Evolutionary conservation across 164 flowering plant species (phyloP), one percentile per base, ranked within the genome.

Genomic region (Aristolochia californica): DNA sequence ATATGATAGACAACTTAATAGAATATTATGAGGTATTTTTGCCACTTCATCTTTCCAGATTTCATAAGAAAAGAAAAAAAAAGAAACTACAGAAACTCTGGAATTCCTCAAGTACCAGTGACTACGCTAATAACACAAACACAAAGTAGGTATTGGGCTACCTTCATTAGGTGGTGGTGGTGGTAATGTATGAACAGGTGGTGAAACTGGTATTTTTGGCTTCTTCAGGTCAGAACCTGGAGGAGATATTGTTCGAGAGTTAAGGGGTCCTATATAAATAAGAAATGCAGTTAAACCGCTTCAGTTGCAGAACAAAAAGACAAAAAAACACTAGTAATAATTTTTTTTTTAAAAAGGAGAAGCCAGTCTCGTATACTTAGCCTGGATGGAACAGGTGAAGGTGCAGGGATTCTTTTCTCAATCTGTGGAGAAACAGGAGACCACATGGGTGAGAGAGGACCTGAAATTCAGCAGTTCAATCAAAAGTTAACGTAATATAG

Each of bases 81-180:
- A 59, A 5, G 24, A 43, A 34, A n/a, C n/a, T n/a, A n/a, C n/a
- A n/a, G n/a, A n/a, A n/a, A n/a, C n/a, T n/a, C n/a, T n/a, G n/a
- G n/a, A n/a, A n/a, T n/a, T n/a, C n/a, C n/a, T n/a, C 5, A 28
- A 28, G 34, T 28, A 7, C 34, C 34, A 28, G 34, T 28, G 34
- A 28, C 34, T 7, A 28, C 3, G 34, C 7, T 7, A 28, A 28
- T 28, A 28, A n/a, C 7, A 28, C 7, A 7, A 28, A 28, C 34
- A 28, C 3, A 28, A 28, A 28, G n/a, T 7, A 2, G 7, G 34
- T 34, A 34, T 34, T 34, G 10, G 23, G 11, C 17, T 70, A 85
- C 94, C 89, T 74, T 63, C 61, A 71, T 82, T 82, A 56, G 87
- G 94, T 62, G 89, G 94, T 61, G 94, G 89, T 57, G 94, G 89